phyloP scores from a whole-genome alignment of 2,329 filamentous ascomycete genomes.

The Neofusicoccum parvum region DNA sequence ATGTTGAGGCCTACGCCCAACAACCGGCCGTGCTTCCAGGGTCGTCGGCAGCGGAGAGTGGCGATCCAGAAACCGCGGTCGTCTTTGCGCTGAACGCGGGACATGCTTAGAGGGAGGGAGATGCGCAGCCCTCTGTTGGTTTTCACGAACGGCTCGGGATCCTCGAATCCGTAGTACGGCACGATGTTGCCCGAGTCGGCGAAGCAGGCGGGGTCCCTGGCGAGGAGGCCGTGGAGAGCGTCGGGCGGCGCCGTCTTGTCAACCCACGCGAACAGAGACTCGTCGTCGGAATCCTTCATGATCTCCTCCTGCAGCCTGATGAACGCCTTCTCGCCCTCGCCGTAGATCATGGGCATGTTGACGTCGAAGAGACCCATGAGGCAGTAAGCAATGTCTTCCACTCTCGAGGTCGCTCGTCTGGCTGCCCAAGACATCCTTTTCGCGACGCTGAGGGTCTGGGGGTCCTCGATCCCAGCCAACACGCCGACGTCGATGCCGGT shows the following conservation, averaged over 20 bases:
- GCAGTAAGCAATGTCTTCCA: conserved; percentile 18
- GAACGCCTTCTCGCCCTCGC: conserved; percentile 23
- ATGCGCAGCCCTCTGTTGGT: too few species aligned
- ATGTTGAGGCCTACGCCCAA: too few species aligned
- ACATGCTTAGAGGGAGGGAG: too few species aligned
- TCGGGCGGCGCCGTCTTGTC: not conserved
- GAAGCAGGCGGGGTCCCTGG: too few species aligned
- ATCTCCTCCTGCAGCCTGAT: conserved; percentile 22
- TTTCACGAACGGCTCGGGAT: too few species aligned
- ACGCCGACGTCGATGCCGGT: not conserved
- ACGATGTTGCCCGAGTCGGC: too few species aligned
- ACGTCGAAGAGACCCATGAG: conserved; percentile 21
- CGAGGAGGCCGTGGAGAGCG: not conserved
- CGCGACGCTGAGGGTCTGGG: not conserved
- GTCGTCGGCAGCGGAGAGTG: too few species aligned
- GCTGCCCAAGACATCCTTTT: conserved; percentile 20
- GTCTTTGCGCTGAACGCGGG: too few species aligned
- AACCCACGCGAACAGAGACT: conserved; percentile 18
- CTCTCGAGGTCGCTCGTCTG: not conserved
- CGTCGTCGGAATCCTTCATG: conserved; percentile 5
- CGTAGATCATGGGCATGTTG: conserved; percentile 22
- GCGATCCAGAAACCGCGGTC: too few species aligned
- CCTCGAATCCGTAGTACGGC: too few species aligned
- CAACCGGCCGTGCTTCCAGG: too few species aligned
- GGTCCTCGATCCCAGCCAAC: not conserved